Base-by-base conservation (phyloP, 2,329 filamentous ascomycete genomes). In the Paecilomyces fulvus region DNA sequence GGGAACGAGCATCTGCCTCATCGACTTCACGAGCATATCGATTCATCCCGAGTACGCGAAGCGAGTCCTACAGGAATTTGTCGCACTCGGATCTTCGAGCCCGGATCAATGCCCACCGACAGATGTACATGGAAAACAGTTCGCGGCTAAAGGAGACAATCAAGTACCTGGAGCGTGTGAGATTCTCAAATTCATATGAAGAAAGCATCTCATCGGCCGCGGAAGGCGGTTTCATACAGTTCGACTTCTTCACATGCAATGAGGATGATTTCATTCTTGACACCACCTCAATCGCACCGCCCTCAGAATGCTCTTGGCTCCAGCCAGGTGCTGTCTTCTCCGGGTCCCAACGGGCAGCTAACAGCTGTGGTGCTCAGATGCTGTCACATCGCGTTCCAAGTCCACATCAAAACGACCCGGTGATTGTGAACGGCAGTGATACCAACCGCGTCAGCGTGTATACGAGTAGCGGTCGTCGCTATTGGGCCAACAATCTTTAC, bases 141-240 rank as follows among this genome's bases (percentile, higher is more conserved):
- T 63, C 67, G 20, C 67, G 74, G 53, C 66, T 87, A 53, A 82
- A 84, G 64, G 79, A 82, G 61, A 80, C 81, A 1, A 80, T 87
- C 63, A 79, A 77, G 62, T 87, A 87, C 66, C 76, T 87, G 14
- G 80, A 83, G 55, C 76, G 78, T 54, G 72, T 87, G 59, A 80
- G 83, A 14, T 75, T 76, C 55, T 81, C 79, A 30, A 75, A 68
- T 55, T 77, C 75, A 11, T 75, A 80, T 53, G 78, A 83, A 58
- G 81, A 85, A 59, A 80, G 79, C 58, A 69, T 83, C 17, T 75
- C 74, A 33, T 75, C 74, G 17, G 81, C 81, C 12, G 76, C 79
- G 4, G 80, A 80, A 28, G 77, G 77, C 25, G 79, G 79, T 11
- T 77, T 85, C 55, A 72, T 79, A 20, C 75, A 71, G 21, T 77